Percentiles rank a stretch among this genome's conserved stretches.
Conservation (phyloP, 257 asterid species). For the Solanum tacnaense region DNA sequence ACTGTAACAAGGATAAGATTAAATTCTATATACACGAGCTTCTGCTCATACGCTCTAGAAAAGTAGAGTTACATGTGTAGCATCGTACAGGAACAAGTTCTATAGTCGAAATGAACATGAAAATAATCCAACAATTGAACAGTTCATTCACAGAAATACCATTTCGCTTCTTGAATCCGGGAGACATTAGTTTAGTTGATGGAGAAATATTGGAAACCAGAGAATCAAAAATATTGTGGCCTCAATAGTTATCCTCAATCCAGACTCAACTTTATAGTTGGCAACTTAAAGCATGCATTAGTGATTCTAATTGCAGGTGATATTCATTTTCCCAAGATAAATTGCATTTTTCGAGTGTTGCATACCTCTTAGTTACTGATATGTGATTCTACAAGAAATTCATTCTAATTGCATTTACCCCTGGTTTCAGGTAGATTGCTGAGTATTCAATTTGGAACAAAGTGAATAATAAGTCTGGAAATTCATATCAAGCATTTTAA, state of each 20-base stretch:
- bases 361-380: not conserved
- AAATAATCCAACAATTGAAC: not conserved
- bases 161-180: not conserved
- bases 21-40: not conserved
- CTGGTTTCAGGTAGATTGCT: not conserved
- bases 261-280: not conserved
- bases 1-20: not conserved
- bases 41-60: not conserved
- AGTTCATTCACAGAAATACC: not conserved
- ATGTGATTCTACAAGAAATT: not conserved
- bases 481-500: not conserved
- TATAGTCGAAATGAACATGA: not conserved
- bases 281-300: not conserved
- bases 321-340: not conserved
- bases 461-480: not conserved
- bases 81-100: not conserved
- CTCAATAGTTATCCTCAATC: not conserved
- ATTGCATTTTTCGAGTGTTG: not conserved
- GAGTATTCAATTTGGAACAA: not conserved
- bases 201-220: not conserved
- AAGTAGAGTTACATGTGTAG: not conserved
- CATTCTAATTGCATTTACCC: not conserved
- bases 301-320: not conserved
- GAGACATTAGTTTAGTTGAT: not conserved
- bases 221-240: not conserved